phyloP scores from a whole-genome alignment of 2,329 filamentous ascomycete species.

The Penicillium digitatum region DNA sequence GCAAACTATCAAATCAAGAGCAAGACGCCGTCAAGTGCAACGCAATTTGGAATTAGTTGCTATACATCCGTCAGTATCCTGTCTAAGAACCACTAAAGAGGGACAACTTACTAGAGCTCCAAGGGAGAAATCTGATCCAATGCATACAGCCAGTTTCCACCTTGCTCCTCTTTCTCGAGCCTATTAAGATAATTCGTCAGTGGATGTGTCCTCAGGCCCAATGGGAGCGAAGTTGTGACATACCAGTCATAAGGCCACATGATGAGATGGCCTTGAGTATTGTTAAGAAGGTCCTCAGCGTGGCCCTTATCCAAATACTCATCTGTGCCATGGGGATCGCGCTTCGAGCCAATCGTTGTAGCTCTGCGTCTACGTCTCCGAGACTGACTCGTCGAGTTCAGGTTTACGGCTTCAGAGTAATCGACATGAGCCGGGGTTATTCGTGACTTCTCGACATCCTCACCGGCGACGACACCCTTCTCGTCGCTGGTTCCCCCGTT shows the following conservation, averaged over 20 bases:
- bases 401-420: conserved; percentile 41
- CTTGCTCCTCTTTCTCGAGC: conserved; percentile 84
- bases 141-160: conserved; percentile 94
- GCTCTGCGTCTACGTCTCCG: conserved; percentile 42
- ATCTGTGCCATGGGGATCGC: conserved; percentile 56
- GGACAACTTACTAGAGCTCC: conserved; percentile 69
- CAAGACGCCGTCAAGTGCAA: conserved; percentile 16
- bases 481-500: conserved; percentile 28
- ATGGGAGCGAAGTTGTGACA: conserved; percentile 15
- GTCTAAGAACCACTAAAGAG: background rate
- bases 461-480: conserved; percentile 18
- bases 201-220: background rate
- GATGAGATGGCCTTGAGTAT: conserved; percentile 85
- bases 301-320: conserved; percentile 72
- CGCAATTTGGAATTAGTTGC: conserved; percentile 27
- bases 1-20: background rate
- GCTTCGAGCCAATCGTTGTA: conserved; percentile 46
- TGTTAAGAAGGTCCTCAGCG: conserved; percentile 73
- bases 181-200: conserved; percentile 30
- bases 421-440: conserved; percentile 32
- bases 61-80: conserved; percentile 20
- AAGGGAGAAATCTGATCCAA: conserved; percentile 93
- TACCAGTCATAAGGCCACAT: conserved; percentile 92
- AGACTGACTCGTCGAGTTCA: conserved; percentile 35
- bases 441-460: conserved; percentile 33